These are phyloP conservation scores for Geoglossum cookeanum DNA, from an alignment of 2,329 filamentous ascomycete genomes.

Conservation along the genomic window DNA sequence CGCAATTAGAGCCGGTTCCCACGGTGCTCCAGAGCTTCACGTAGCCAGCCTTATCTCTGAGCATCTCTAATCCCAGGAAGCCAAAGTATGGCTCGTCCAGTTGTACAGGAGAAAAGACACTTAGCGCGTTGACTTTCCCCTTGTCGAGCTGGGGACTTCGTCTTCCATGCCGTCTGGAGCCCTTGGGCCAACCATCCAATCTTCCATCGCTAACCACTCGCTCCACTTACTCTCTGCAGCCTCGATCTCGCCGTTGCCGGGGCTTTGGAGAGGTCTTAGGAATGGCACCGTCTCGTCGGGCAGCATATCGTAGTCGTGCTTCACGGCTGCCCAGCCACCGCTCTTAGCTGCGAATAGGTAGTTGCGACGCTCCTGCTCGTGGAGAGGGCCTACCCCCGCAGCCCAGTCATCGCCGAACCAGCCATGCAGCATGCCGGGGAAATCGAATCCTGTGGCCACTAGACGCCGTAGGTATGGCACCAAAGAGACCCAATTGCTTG, in stretches of 20 bases:
- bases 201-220: conserved; percentile 89
- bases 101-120: not conserved
- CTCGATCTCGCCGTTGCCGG: conserved; percentile 62
- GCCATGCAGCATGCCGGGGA: conserved; percentile 67
- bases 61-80: not conserved
- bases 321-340: conserved; percentile 74
- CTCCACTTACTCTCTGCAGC: conserved; percentile 75
- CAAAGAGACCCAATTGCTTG: conserved; percentile 38
- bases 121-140: not conserved
- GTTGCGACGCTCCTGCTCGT: conserved; percentile 80
- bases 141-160: not conserved
- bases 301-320: conserved; percentile 75
- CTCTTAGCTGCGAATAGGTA: conserved; percentile 93
- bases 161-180: conserved; percentile 31
- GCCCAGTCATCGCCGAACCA: conserved; percentile 95
- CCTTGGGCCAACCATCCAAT: conserved; percentile 90
- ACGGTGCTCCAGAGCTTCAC: not conserved
- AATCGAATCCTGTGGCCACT: conserved; percentile 81
- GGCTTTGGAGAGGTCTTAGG: conserved; percentile 59
- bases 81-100: not conserved
- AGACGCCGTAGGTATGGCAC: conserved; percentile 81
- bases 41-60: not conserved
- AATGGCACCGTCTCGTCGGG: conserved; percentile 75
- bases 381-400: conserved; percentile 58
- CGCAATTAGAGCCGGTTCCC: not conserved